A percentile compares a stretch with the other conserved stretches of the same genome.
Evolutionary conservation across 2,329 filamentous ascomycete species (phyloP).

Genomic region (Arthroderma sp.): DNA sequence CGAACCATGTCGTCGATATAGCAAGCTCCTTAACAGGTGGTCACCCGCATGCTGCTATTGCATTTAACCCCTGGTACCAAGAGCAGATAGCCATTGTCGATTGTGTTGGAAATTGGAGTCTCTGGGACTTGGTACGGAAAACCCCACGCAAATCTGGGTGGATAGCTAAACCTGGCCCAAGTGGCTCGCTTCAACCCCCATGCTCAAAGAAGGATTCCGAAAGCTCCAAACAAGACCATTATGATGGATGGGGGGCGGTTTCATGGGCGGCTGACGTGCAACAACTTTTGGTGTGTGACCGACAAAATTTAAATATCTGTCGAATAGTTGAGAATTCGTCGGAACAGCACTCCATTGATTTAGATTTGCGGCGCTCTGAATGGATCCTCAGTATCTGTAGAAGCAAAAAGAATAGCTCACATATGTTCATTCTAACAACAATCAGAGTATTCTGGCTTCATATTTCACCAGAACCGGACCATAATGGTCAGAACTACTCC

Average conservation of each 20-base stretch:
- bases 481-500: conserved; percentile 18
- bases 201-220: conserved; percentile 8
- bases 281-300: conserved; percentile 39
- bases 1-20: conserved; percentile 35
- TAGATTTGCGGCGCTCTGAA: conserved; percentile 26
- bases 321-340: conserved; percentile 16
- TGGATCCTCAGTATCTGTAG: conserved; percentile 44
- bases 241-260: conserved; percentile 33
- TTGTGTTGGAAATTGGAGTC: conserved; percentile 39
- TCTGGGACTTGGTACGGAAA: conserved; percentile 32
- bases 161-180: conserved; percentile 16
- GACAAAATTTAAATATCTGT: conserved; percentile 30
- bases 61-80: conserved; percentile 48
- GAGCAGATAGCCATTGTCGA: conserved; percentile 45
- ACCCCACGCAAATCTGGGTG: conserved; percentile 17
- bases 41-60: conserved; percentile 38
- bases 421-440: conserved; percentile 42
- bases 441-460: conserved; percentile 35
- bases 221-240: conserved; percentile 11
- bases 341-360: conserved; percentile 20
- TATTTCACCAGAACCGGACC: conserved; percentile 20
- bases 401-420: conserved; percentile 28
- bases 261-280: conserved; percentile 27
- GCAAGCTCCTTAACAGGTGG: conserved; percentile 31
- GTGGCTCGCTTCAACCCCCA: conserved; percentile 17